A percentile compares a stretch with the other conserved stretches of the same genome.
phyloP scores from a whole-genome alignment of 768 basidiomycete genomes.

The Amanita rubescens region DNA sequence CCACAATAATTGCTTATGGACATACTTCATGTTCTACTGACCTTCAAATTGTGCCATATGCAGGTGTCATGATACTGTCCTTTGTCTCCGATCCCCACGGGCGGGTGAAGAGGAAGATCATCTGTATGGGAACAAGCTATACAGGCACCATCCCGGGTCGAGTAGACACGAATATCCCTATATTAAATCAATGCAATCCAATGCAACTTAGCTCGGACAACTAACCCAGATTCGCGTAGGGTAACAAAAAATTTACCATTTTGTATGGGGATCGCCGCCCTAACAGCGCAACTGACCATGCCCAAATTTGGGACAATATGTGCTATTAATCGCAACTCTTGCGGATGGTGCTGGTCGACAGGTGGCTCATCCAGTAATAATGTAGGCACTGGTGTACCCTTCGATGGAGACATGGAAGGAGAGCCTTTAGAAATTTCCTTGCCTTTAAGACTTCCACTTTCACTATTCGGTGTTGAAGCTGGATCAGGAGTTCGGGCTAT shows the following conservation, averaged over 20 bases:
- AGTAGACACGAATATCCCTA: slow-evolving; percentile 50
- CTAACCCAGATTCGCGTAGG: slow-evolving; percentile 62
- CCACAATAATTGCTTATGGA: background rate
- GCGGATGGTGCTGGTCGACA: background rate
- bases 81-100: slow-evolving; percentile 26
- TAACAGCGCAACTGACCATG: slow-evolving; percentile 32
- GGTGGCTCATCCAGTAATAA: slow-evolving; percentile 22
- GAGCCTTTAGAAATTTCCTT: slow-evolving; percentile 34
- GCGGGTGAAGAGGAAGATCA: background rate
- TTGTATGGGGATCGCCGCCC: slow-evolving; percentile 40
- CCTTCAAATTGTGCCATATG: slow-evolving; percentile 35
- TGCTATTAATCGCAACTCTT: background rate
- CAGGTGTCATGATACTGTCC: slow-evolving; percentile 29
- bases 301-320: slow-evolving; percentile 42
- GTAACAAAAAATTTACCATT: slow-evolving; percentile 37
- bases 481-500: slow-evolving; percentile 15
- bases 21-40: slow-evolving; percentile 32
- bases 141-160: slow-evolving; percentile 42
- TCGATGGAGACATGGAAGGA: slow-evolving; percentile 34
- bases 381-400: slow-evolving; percentile 32
- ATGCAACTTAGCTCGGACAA: background rate
- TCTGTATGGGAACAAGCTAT: slow-evolving; percentile 15
- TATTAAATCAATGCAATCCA: slow-evolving; percentile 1
- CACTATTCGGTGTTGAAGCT: slow-evolving; percentile 20
- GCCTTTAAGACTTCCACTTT: slow-evolving; percentile 17